Conservation (phyloP, 768 basidiomycete species). For the Vararia minispora region DNA sequence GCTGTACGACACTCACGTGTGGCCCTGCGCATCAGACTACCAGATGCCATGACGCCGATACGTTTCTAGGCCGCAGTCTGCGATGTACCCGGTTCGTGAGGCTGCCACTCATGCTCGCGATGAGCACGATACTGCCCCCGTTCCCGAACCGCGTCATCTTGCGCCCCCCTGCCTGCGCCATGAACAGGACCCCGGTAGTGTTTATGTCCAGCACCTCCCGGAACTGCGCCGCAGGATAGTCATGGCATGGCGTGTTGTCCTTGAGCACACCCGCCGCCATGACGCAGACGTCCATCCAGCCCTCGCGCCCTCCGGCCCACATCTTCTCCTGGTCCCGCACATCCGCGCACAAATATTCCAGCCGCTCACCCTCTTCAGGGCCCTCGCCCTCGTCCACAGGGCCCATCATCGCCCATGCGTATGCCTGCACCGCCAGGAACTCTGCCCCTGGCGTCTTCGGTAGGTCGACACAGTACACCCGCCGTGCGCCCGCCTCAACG, state of each 20-base stretch:
- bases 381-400: conserved; percentile 13
- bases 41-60: neutral
- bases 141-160: conserved; percentile 23
- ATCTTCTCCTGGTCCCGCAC: conserved; percentile 49
- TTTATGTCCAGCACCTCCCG: conserved; percentile 56
- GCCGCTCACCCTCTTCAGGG: conserved; percentile 20
- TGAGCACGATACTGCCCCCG: conserved; percentile 27
- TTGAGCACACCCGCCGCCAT: conserved; percentile 67
- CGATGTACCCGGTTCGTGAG: conserved; percentile 50
- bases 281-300: conserved; percentile 60
- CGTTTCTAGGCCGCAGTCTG: neutral
- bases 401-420: conserved; percentile 29
- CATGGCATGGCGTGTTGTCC: conserved; percentile 44
- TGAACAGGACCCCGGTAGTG: conserved; percentile 27
- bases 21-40: conserved; percentile 34
- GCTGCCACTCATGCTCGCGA: conserved; percentile 29
- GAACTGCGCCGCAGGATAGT: conserved; percentile 53
- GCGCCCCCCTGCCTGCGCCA: conserved; percentile 22
- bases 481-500: conserved; percentile 58
- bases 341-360: conserved; percentile 53
- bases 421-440: conserved; percentile 41
- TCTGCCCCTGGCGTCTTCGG: conserved; percentile 42
- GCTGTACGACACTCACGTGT: conserved; percentile 66
- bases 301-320: conserved; percentile 55
- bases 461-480: conserved; percentile 57